Evolutionary conservation across 768 basidiomycete species (phyloP), one percentile per base, ranked within the genome.

Genomic region (Tephrocybe rancida): DNA sequence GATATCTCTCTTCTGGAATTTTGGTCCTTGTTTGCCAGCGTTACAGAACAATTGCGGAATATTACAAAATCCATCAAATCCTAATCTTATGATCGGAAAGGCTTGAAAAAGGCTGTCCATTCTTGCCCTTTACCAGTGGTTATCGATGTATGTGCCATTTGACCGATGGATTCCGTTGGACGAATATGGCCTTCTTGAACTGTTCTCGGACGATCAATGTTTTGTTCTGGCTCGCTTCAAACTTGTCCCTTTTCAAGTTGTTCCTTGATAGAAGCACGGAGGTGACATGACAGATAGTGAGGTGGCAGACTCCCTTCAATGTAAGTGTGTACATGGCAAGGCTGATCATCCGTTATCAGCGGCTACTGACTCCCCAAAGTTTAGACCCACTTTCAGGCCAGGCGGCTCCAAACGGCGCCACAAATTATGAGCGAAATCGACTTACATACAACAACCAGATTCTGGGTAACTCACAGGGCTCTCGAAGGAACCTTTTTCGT

Each of bases 11-110:
- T 43, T 22, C 19, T 43, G 41, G 49, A 38, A 27, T 50, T 29
- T 30, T 37, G 35, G 30, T 32, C 6, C 30, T 32, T 32, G 30
- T n/a, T n/a, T n/a, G n/a, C n/a, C n/a, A n/a, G n/a, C n/a, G n/a
- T n/a, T n/a, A n/a, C n/a, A n/a, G n/a, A n/a, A n/a, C n/a, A n/a
- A n/a, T n/a, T n/a, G n/a, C n/a, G n/a, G n/a, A n/a, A n/a, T n/a
- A n/a, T 7, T 5, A 9, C 13, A 44, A 54, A 59, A 59, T 59
- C 51, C 54, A 59, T 53, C 51, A 56, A 53, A 56, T 47, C 58
- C 39, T 37, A 5, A 7, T 11, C 7, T 18, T 14, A 14, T 6
- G 13, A n/a, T 5, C 9, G 5, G 35, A 9, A 8, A 7, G 35
- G 16, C 4, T 37, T 6, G 11, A 8, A 37, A 37, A 37, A 13